phyloP scores from a whole-genome alignment of 2,329 filamentous ascomycete genomes.

The Herpomyces periplanetae region DNA sequence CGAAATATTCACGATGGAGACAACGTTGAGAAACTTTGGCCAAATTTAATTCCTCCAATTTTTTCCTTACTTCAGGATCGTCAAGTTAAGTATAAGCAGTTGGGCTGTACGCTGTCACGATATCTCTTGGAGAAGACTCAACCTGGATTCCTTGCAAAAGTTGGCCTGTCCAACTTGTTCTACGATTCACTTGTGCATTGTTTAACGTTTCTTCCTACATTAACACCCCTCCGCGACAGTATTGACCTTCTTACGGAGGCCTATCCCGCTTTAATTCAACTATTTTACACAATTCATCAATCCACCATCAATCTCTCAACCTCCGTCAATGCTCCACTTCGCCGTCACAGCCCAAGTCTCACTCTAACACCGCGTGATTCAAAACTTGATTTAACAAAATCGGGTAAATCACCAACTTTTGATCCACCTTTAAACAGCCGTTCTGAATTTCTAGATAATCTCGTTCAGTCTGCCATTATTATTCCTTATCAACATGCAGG shows the following conservation, averaged over 20 bases:
- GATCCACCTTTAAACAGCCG: slow-evolving; percentile 8
- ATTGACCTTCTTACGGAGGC: slow-evolving; percentile 19
- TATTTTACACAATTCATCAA: slow-evolving; percentile 12
- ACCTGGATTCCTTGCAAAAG: slow-evolving; percentile 14
- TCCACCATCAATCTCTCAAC: neutral
- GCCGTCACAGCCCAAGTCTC: slow-evolving; percentile 3
- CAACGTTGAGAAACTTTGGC: slow-evolving; percentile 18
- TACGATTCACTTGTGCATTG: slow-evolving; percentile 26
- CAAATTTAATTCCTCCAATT: slow-evolving; percentile 24
- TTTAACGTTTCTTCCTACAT: slow-evolving; percentile 30
- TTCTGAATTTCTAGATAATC: slow-evolving; percentile 9
- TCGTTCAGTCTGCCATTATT: slow-evolving; percentile 10
- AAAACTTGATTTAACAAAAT: slow-evolving; percentile 3
- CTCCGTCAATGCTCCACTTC: slow-evolving; percentile 1
- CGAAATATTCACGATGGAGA: too few species aligned
- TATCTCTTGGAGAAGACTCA: slow-evolving; percentile 17
- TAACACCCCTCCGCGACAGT: slow-evolving; percentile 34
- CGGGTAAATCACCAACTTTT: slow-evolving; percentile 7
- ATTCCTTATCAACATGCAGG: slow-evolving; percentile 14
- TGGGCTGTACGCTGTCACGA: slow-evolving; percentile 15
- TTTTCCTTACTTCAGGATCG: slow-evolving; percentile 26
- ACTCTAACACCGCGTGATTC: slow-evolving; percentile 5
- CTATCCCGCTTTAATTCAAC: slow-evolving; percentile 21
- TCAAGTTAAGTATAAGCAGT: slow-evolving; percentile 13
- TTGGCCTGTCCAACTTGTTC: slow-evolving; percentile 25